Base-by-base conservation (phyloP, 805 yeast species). In the Yarrowia sp. region DNA sequence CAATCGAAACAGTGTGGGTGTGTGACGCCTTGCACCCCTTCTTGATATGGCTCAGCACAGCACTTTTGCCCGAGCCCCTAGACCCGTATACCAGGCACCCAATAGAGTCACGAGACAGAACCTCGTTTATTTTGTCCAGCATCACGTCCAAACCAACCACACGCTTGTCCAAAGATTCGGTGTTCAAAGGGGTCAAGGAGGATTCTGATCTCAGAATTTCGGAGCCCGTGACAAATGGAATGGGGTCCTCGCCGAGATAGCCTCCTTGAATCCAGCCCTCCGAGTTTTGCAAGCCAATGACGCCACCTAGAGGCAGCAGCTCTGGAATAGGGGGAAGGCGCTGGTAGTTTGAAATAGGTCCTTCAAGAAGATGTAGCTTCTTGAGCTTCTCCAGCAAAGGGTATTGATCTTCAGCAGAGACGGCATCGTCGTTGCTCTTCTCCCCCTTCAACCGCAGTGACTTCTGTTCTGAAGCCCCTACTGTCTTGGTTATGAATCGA, bases 51-150 rank as follows among this genome's bases (percentile, higher is more conserved):
- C 79, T 74, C 16, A 85, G 71, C 2, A 88, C 67, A 1, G 84
- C 75, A 0, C 95, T 78, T 72, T 93, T 93, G 0, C 98, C 98
- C 67, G 90, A 82, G 0, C 97, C 98, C 0, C 89, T 78, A 22
- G 85, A 76, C 0, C 98, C 98, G 68, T 85, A 81, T 0, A 92
- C 70, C 63, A 91, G 75, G 0, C 85, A 77, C 1, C 93, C 90
- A 8, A 80, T 72, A 59, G 79, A 80, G 7, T 82, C 82, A 43
- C 80, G 74, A 7, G 78, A 70, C 3, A 86, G 69, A 0, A 80
- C 72, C 8, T 78, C 78, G 7, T 75, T 68, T 11, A 85, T 69
- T 4, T 77, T 75, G 0, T 72, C 74, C 11, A 86, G 68, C 6
- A 79, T 70, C 3, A 74, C 70, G 30, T 85, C 86, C 49, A 86